A percentile compares a stretch with the other conserved stretches of the same genome.
phyloP scores from a whole-genome alignment of 2,329 filamentous ascomycete genomes.

The Aschersonia sp. region DNA sequence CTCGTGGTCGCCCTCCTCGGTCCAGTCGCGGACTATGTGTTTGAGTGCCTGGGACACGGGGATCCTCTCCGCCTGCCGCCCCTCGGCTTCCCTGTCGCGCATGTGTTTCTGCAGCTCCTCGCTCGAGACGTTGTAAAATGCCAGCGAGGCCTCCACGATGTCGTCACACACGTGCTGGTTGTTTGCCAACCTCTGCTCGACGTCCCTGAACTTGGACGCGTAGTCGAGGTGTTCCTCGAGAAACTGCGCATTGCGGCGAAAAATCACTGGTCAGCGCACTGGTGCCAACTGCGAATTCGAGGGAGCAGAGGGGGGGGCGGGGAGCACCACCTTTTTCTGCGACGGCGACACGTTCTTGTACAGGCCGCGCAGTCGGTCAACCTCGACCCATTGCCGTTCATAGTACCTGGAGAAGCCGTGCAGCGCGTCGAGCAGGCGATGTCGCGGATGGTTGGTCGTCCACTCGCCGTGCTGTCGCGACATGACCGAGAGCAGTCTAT shows the following conservation, averaged over 20 bases:
- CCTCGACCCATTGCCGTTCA: constrained; percentile 18
- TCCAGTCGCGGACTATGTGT: constrained; percentile 44
- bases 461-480: constrained; percentile 14
- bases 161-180: constrained; percentile 31
- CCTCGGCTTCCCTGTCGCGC: constrained; percentile 20
- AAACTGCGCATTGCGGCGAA: constrained; percentile 15
- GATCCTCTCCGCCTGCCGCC: constrained; percentile 26
- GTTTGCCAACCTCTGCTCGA: constrained; percentile 24
- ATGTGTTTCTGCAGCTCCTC: constrained; percentile 29
- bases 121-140: constrained; percentile 28
- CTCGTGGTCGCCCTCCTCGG: constrained; percentile 29
- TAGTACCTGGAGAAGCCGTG: constrained; percentile 21
- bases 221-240: constrained; percentile 44
- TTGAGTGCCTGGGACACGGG: constrained; percentile 39
- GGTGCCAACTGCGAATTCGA: neutral
- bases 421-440: constrained; percentile 24
- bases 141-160: constrained; percentile 28
- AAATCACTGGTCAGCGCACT: neutral
- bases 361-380: constrained; percentile 18
- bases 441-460: constrained; percentile 20
- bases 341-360: constrained; percentile 20
- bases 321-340: constrained; percentile 15
- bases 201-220: constrained; percentile 33
- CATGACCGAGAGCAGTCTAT: constrained; percentile 15
- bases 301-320: neutral